Evolutionary conservation across 129 eudicot species (phyloP).

Genomic region (Helichrysum umbraculigerum): DNA sequence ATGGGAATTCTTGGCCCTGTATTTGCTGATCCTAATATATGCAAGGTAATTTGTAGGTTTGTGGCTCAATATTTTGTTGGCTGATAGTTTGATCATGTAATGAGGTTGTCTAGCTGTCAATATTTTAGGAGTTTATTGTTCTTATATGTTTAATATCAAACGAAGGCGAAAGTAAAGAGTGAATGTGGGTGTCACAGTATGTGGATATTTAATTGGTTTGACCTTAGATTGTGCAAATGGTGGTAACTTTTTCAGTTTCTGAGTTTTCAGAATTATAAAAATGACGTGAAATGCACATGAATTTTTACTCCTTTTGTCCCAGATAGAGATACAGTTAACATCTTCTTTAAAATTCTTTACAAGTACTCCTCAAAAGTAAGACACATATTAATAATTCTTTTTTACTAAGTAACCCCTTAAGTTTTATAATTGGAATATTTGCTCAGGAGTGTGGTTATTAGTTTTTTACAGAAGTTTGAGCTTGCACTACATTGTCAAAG

Average conservation of each 20-base stretch:
- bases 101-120: neutral
- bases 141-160: neutral
- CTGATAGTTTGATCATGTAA: conserved; percentile 15
- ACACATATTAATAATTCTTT: neutral
- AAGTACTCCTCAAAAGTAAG: neutral
- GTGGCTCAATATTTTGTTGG: neutral
- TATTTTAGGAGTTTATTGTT: neutral
- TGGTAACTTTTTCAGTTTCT: neutral
- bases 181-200: conserved; percentile 13
- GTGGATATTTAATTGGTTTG: conserved; percentile 12
- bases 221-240: conserved; percentile 13
- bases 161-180: neutral
- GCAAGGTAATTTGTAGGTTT: conserved; percentile 59
- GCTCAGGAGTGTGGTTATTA: conserved; percentile 1
- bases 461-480: neutral
- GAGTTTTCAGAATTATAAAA: neutral
- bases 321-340: neutral
- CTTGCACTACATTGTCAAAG: conserved; percentile 10
- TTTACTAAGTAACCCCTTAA: neutral
- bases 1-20: conserved; percentile 74
- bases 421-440: conserved; percentile 12
- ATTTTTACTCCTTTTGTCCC: neutral
- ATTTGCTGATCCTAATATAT: conserved; percentile 70
- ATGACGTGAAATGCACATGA: conserved; percentile 2
- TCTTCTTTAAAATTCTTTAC: neutral